phyloP scores from a whole-genome alignment of 139 green algal species.

The Volvox africanus region DNA sequence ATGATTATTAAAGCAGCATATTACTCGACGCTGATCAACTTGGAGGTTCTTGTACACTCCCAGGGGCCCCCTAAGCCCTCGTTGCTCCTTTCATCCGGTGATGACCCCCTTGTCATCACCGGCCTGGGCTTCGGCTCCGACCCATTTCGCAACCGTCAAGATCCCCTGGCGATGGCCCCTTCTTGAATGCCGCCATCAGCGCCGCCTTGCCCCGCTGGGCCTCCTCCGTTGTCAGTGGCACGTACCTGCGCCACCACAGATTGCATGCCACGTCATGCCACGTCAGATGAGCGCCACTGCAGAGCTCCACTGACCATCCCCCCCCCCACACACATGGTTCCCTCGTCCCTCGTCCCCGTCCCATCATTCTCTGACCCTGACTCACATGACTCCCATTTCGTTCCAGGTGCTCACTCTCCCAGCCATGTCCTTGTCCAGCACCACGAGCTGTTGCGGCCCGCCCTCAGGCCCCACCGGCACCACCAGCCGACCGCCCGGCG shows the following conservation, averaged over 20 bases:
- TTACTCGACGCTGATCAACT: too few relatives aligned
- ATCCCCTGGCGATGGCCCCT: too few relatives aligned
- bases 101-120: too few relatives aligned
- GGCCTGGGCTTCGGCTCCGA: too few relatives aligned
- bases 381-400: conserved; percentile 42
- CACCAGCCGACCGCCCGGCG: conserved; percentile 73
- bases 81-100: too few relatives aligned
- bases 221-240: conserved; percentile 39
- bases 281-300: too few relatives aligned
- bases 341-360: neutral
- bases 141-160: too few relatives aligned
- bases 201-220: conserved; percentile 30
- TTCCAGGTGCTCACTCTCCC: neutral
- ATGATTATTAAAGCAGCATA: too few relatives aligned
- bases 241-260: conserved; percentile 15
- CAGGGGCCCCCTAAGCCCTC: too few relatives aligned
- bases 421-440: conserved; percentile 44
- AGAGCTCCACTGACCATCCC: neutral
- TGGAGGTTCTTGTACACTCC: too few relatives aligned
- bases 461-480: conserved; percentile 73
- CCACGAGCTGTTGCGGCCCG: conserved; percentile 47
- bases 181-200: neutral
- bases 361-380: neutral
- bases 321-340: neutral
- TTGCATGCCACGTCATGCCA: too few relatives aligned